Evolutionary conservation across 148 eudicot species (phyloP), one percentile per base, ranked within the genome.

Genomic region (Pouteria glomerata): DNA sequence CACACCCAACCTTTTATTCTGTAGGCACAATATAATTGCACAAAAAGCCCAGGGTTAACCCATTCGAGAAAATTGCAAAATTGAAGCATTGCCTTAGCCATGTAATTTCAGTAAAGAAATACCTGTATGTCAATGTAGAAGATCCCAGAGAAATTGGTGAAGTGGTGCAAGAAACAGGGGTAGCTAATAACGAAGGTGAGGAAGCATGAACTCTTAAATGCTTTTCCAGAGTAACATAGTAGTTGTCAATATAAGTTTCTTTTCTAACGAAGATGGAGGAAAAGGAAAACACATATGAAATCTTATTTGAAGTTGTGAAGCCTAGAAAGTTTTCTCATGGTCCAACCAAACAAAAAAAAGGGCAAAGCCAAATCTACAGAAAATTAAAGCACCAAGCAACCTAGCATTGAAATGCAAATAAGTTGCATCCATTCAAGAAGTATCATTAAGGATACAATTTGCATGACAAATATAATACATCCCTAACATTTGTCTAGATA

Each of bases 111-210:
- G 33, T n/a, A 59, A 23, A 50, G n/a, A 3, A 15, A 21, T 83
- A 87, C 96, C 87, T 82, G 68, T 79, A 85, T 33, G 63, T 77
- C 61, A 74, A 68, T 74, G 80, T 83, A 50, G 87, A 81, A 63
- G 59, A 74, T 50, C 73, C 63, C 21, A 65, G 70, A 44, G 69
- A 57, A 47, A 64, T 80, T 42, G 80, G 50, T 57, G 42, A 73
- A 31, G 68, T 44, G 63, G 68, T 67, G 69, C 70, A 83, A 70
- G 82, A 73, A 29, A 53, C 26, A 18, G 79, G 82, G 11, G 39
- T 72, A 23, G 84, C 68, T 56, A 56, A 45, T 47, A 60, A 72
- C 27, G 74, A 65, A 51, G 74, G 63, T 39, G 80, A 45, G 71
- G 67, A 50, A 44, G 44, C 63, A 44, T 55, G 39, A 74, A 71